Conservation (phyloP, 164 flowering plant genomes). For the Magnolia kwangsiensis region DNA sequence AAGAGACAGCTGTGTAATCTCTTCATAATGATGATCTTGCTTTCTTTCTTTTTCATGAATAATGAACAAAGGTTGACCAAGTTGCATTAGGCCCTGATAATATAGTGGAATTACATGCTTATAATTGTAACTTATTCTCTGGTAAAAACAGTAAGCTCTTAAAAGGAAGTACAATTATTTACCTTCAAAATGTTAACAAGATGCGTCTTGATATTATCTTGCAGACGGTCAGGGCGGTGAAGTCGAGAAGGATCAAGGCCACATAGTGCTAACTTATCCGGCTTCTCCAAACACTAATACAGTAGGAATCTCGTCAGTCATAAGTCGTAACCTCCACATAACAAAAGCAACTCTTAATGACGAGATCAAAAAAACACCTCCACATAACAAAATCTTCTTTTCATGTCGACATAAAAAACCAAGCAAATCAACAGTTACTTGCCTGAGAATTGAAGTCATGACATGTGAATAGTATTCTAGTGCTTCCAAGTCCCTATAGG, state of each 20-base stretch:
- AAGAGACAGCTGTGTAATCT: too few species aligned
- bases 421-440: constrained; percentile 17
- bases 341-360: background rate
- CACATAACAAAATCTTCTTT: background rate
- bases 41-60: too few species aligned
- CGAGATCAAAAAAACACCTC: background rate
- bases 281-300: constrained; percentile 57
- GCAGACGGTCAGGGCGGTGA: constrained; percentile 71
- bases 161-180: constrained; percentile 6
- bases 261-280: constrained; percentile 69
- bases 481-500: constrained; percentile 54
- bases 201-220: constrained; percentile 53
- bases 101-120: background rate
- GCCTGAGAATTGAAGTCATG: constrained; percentile 58
- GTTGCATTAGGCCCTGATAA: background rate
- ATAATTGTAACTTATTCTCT: background rate
- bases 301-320: constrained; percentile 5
- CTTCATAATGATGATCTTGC: too few species aligned
- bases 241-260: constrained; percentile 79
- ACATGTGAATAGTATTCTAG: constrained; percentile 66
- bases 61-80: too few species aligned
- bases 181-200: constrained; percentile 78
- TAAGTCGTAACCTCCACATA: too few species aligned
- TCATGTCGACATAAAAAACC: background rate
- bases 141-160: background rate